phyloP scores from a whole-genome alignment of 2,329 filamentous ascomycete genomes.

The Ceratocystis ficicola region DNA sequence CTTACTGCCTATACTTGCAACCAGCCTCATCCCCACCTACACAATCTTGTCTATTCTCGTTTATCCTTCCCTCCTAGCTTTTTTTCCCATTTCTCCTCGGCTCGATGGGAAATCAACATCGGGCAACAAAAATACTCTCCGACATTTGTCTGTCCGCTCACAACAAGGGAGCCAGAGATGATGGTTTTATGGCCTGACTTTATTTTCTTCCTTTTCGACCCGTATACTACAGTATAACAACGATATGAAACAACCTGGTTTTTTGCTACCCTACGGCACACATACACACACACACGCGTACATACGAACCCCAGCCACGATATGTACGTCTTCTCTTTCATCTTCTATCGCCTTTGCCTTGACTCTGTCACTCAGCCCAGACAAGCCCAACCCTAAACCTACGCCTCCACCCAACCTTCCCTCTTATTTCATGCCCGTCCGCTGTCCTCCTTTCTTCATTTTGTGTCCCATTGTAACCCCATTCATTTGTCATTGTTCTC shows the following conservation, averaged over 20 bases:
- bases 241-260: neutral
- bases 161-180: no score
- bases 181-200: neutral
- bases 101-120: no score
- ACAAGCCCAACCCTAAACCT: no score
- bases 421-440: neutral
- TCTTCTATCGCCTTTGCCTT: neutral
- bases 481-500: neutral
- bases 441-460: neutral
- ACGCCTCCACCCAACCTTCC: neutral
- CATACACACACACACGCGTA: no score
- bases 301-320: no score
- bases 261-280: neutral
- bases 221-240: neutral
- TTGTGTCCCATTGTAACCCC: neutral
- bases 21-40: no score
- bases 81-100: no score
- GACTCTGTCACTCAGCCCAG: neutral
- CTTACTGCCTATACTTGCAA: no score
- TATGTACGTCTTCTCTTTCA: no score
- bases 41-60: no score
- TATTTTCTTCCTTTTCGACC: neutral
- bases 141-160: neutral
- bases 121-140: neutral
- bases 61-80: no score